These are phyloP conservation scores for Boletus patriciae DNA, from an alignment of 768 basidiomycete genomes.

Conservation along the genomic window DNA sequence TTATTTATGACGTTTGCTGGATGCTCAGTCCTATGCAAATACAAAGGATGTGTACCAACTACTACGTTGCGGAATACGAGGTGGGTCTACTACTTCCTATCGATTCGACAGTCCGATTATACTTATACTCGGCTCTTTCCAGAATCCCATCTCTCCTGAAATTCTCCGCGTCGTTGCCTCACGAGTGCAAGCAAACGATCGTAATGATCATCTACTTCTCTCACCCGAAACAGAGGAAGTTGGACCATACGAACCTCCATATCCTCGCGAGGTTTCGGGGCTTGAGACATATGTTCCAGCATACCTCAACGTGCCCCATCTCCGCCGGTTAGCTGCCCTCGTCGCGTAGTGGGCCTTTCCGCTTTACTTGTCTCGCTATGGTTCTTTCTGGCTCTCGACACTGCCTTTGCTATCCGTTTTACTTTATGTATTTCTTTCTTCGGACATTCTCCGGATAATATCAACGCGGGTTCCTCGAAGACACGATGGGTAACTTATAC, in stretches of 20 bases:
- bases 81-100: slow-evolving; percentile 40
- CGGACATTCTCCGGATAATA: slow-evolving; percentile 17
- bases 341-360: slow-evolving; percentile 54
- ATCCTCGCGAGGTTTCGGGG: slow-evolving; percentile 92
- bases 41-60: slow-evolving; percentile 98
- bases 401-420: slow-evolving; percentile 9
- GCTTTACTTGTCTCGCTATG: not conserved
- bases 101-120: not conserved
- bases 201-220: slow-evolving; percentile 94
- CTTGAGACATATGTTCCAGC: slow-evolving; percentile 96
- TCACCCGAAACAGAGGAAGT: slow-evolving; percentile 98
- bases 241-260: slow-evolving; percentile 89
- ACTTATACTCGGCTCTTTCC: slow-evolving; percentile 7
- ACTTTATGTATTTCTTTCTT: slow-evolving; percentile 23
- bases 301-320: slow-evolving; percentile 86
- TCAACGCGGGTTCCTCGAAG: slow-evolving; percentile 1
- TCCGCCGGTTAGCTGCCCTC: slow-evolving; percentile 82
- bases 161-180: slow-evolving; percentile 96
- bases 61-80: slow-evolving; percentile 99
- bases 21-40: slow-evolving; percentile 99
- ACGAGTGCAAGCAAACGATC: slow-evolving; percentile 92
- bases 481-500: slow-evolving; percentile 1
- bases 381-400: not conserved
- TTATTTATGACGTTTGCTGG: slow-evolving; percentile 99
- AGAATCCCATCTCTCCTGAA: slow-evolving; percentile 97